Conservation (phyloP, 176 grass and related monocot species). For the Oryza australiensis region DNA sequence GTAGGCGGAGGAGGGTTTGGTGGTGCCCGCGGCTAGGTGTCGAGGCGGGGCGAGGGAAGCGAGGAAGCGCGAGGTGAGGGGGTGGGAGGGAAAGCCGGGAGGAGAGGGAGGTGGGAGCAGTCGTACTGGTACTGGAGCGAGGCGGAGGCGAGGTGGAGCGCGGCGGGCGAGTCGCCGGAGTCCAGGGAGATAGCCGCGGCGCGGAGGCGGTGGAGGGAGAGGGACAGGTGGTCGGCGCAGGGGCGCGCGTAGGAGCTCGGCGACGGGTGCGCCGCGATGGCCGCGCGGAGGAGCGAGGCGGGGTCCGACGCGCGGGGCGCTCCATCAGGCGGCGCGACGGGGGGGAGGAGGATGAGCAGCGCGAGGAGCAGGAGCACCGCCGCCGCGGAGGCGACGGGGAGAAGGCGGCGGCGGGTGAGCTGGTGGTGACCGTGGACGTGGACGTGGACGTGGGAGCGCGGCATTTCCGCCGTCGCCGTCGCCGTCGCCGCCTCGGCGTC, state of each 20-base stretch:
- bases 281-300: slow-evolving; percentile 39
- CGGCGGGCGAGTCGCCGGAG: slow-evolving; percentile 41
- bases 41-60: slow-evolving; percentile 28
- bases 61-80: slow-evolving; percentile 43
- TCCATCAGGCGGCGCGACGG: neutral
- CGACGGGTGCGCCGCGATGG: slow-evolving; percentile 39
- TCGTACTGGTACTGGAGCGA: slow-evolving; percentile 74
- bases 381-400: slow-evolving; percentile 35
- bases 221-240: slow-evolving; percentile 39
- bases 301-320: neutral
- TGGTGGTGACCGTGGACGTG: neutral
- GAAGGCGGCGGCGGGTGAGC: slow-evolving; percentile 41
- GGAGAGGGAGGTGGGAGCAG: slow-evolving; percentile 58
- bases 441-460: slow-evolving; percentile 13
- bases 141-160: slow-evolving; percentile 59
- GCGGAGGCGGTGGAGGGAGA: slow-evolving; percentile 52
- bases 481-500: slow-evolving; percentile 24
- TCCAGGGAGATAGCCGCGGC: slow-evolving; percentile 37
- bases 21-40: neutral
- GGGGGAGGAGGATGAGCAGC: slow-evolving; percentile 36
- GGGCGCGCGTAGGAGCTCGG: slow-evolving; percentile 38
- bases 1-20: neutral
- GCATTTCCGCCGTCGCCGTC: slow-evolving; percentile 31
- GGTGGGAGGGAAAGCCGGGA: slow-evolving; percentile 38
- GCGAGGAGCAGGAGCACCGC: slow-evolving; percentile 39